Evolutionary conservation across 2,329 filamentous ascomycete genomes (phyloP), one percentile per base, ranked within the genome.

Genomic region (Monosporascus sp.): DNA sequence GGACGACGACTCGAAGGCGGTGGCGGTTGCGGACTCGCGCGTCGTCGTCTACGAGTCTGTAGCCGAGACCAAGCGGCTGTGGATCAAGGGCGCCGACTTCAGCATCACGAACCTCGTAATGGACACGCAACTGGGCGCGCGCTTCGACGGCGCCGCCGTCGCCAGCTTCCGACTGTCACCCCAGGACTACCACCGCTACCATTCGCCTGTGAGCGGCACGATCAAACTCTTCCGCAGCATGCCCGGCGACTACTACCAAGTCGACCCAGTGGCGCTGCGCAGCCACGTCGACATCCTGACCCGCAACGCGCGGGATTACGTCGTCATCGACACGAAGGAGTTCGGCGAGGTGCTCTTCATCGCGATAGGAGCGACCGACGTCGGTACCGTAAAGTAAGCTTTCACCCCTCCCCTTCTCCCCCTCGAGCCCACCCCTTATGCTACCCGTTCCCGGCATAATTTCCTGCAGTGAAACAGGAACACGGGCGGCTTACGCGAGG

Each of bases 161-260:
- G 73, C 72, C 5, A 73, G 70, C 51, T 74, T 74, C 52, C 66
- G 71, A 5, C 60, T 77, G 2, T 70, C 67, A 25, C 72, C 72
- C 11, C 73, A 76, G 62, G 73, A 76, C 57, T 76, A 76, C 54
- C 74, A 77, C 57, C 67, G 74, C 5, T 77, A 71, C 55, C 74
- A 76, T 61, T 69, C 67, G 3, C 74, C 74, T 3, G 71, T 76
- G 3, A 62, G 62, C 0, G 74, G 74, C 2, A 69, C 50, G 3
- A 62, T 76, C 2, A 69, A 65, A 54, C 60, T 62, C 54, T 72
- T 69, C 50, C 67, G 67, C 48, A 67, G 67, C 9, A 69, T 76
- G 17, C 70, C 71, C 1, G 73, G 74, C 0, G 68, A 72, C 46
- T 75, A 75, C 54, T 76, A 75, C 50, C 66, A 73, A 41, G 72